These are phyloP conservation scores for Guyanaporus albipodus DNA, from an alignment of 768 basidiomycete genomes.

Conservation along the genomic window DNA sequence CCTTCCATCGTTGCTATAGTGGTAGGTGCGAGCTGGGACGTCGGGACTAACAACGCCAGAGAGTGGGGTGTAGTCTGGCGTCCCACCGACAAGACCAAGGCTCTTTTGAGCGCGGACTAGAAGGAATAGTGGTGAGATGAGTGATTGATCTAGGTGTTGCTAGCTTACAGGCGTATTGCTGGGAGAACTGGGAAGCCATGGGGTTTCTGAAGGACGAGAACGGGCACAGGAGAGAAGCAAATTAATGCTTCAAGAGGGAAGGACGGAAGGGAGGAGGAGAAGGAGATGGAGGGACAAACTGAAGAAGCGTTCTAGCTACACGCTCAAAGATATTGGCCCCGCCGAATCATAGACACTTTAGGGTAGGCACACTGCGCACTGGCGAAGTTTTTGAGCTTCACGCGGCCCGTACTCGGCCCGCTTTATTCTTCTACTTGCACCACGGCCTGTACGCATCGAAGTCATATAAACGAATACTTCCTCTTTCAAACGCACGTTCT, in stretches of 20 bases:
- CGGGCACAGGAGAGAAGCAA: constrained; percentile 58
- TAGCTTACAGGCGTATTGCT: constrained; percentile 84
- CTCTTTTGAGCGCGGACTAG: constrained; percentile 93
- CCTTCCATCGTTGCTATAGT: constrained; percentile 84
- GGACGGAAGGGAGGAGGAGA: constrained; percentile 13
- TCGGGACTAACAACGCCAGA: constrained; percentile 65
- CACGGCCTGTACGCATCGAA: too few species aligned
- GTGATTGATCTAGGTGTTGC: constrained; percentile 5
- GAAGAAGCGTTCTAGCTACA: not conserved
- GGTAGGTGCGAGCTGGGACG: constrained; percentile 66
- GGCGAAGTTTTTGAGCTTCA: too few species aligned
- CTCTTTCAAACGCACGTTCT: too few species aligned
- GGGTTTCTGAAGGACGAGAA: constrained; percentile 29
- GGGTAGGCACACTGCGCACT: constrained; percentile 11
- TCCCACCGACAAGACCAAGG: constrained; percentile 78
- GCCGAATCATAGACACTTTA: constrained; percentile 4
- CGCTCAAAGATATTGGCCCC: not conserved
- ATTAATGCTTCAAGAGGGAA: constrained; percentile 65
- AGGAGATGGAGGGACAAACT: constrained; percentile 27
- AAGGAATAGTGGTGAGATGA: constrained; percentile 17
- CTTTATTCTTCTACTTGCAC: too few species aligned
- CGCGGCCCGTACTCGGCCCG: too few species aligned
- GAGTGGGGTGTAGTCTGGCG: constrained; percentile 68
- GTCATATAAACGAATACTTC: too few species aligned
- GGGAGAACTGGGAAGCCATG: constrained; percentile 73